A percentile compares a stretch with the other conserved stretches of the same genome.
phyloP scores from a whole-genome alignment of 306 rosid species.

The Malus sieversii region DNA sequence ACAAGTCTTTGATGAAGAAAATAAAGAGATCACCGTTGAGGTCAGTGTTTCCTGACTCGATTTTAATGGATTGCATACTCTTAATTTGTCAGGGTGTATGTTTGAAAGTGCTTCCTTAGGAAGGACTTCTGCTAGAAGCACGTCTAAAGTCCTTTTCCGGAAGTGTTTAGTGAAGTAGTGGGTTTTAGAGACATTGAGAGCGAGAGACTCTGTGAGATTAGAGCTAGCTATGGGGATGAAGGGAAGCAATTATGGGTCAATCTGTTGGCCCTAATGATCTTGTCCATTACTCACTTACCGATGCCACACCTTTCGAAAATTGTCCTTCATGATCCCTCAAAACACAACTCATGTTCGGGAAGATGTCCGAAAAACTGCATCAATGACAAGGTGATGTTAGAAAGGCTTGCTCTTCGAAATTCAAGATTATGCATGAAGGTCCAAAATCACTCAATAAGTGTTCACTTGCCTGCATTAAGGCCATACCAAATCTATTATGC shows the following conservation, averaged over 20 bases:
- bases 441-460: neutral
- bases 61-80: neutral
- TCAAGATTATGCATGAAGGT: neutral
- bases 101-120: too few relatives aligned
- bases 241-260: neutral
- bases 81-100: neutral
- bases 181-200: neutral
- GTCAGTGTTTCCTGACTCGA: constrained; percentile 22
- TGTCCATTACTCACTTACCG: neutral
- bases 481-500: neutral
- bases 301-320: neutral
- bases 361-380: neutral
- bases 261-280: neutral
- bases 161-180: too few relatives aligned
- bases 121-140: too few relatives aligned
- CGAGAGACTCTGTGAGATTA: neutral
- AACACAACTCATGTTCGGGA: neutral
- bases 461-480: neutral
- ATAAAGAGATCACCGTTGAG: constrained; percentile 48
- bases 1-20: constrained; percentile 54
- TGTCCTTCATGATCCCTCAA: neutral
- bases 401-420: neutral
- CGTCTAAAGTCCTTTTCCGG: too few relatives aligned
- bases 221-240: neutral
- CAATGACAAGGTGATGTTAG: neutral